Evolutionary conservation across 192 early-diverging fungal species (phyloP).

Genomic region (Obelidium mucronatum): DNA sequence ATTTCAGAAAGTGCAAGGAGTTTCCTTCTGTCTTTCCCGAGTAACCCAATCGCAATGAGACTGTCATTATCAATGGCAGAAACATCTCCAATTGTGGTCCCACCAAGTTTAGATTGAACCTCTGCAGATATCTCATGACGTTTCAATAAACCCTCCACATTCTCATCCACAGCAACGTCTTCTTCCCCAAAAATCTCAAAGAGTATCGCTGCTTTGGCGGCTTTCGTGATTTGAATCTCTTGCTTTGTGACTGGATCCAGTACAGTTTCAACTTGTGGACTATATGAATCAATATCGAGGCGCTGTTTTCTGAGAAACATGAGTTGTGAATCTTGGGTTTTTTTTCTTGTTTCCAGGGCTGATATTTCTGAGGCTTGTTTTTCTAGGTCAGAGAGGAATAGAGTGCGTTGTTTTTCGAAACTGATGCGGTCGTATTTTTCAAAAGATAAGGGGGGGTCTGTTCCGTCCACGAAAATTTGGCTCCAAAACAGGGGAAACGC

Average conservation of each 20-base stretch:
- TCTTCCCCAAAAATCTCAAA: constrained; percentile 52
- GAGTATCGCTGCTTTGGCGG: constrained; percentile 42
- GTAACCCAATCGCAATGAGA: constrained; percentile 33
- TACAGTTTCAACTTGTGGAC: constrained; percentile 19
- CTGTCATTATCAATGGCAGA: constrained; percentile 44
- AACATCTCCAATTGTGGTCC: constrained; percentile 46
- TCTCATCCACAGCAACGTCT: constrained; percentile 29
- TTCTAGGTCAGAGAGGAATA: constrained; percentile 35
- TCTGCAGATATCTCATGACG: constrained; percentile 52
- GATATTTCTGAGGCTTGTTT: constrained; percentile 29
- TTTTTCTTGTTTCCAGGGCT: constrained; percentile 40
- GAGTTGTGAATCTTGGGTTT: constrained; percentile 47
- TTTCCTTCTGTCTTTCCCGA: constrained; percentile 51
- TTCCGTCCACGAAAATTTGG: constrained; percentile 48
- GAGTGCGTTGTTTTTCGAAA: constrained; percentile 41
- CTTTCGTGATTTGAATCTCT: constrained; percentile 24
- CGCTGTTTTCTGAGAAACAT: constrained; percentile 40
- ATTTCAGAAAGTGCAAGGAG: constrained; percentile 56
- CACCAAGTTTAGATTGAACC: constrained; percentile 39
- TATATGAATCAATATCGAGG: constrained; percentile 43
- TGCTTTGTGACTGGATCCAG: constrained; percentile 36
- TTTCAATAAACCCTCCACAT: constrained; percentile 42
- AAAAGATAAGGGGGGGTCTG: constrained; percentile 42
- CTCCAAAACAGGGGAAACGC: constrained; percentile 44
- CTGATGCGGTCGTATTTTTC: constrained; percentile 38